Evolutionary conservation across 257 asterid species (phyloP), one percentile per base, ranked within the genome.

Genomic region (Nicotiana paniculata): DNA sequence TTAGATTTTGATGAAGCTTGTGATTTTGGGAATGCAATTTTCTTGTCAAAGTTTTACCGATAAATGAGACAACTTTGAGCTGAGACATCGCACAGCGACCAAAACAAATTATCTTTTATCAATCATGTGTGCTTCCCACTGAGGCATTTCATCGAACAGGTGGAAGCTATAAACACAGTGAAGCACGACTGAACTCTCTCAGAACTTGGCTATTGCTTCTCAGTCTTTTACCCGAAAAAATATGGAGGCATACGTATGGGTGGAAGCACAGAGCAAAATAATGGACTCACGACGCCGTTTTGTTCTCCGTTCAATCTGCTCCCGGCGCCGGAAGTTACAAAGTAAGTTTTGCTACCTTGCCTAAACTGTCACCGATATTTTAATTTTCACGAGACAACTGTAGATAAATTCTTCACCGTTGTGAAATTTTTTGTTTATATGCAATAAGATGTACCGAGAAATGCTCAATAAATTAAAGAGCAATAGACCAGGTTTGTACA

Each of bases 121-220:
- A 11, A 32, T 35, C 32, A 55, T 35, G 30, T 43, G 77, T 66
- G 48, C 62, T 68, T 53, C 24, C 64, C 77, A 9, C 11, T 86
- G 86, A 80, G 75, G 87, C 97, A 92, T 85, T 90, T 92, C 81
- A 66, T 85, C 95, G 32, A 92, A 90, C 95, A 92, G 48, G 37
- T 88, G 32, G 72, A 59, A 80, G 82, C 84, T 83, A 6, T 13
- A 13, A 53, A 13, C 58, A 17, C 15, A 28, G 0, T 26, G n/a
- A 28, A 75, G 43, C 10, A 8, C 46, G 7, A 26, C 43, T 15
- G 9, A 48, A 9, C 26, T 9, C 8, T 1, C 2, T 2, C 9
- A 8, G 7, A 26, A 63, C 3, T 0, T 11, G 8, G 35, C 35
- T 62, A 9, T 63, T 64, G n/a, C 30, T 8, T 61, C 16, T 24